These are phyloP conservation scores for Fusarium tricinctum DNA, from an alignment of 2,329 filamentous ascomycete genomes.

Conservation along the genomic window DNA sequence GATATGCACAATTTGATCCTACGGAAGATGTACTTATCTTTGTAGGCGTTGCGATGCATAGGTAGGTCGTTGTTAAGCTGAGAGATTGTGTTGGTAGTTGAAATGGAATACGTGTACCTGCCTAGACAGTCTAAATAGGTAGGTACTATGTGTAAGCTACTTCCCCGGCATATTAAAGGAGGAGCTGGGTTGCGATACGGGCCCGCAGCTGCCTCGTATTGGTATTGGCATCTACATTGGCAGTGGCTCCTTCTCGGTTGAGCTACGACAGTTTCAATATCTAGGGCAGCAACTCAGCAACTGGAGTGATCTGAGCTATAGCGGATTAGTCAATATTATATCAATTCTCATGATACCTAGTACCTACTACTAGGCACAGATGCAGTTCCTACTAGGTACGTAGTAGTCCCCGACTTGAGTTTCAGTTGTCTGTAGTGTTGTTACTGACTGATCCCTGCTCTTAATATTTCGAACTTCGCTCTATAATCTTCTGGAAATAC, in stretches of 20 bases:
- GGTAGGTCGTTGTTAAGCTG: too few species aligned
- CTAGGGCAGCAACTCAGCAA: conserved; percentile 1
- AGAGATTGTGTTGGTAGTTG: too few species aligned
- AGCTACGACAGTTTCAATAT: conserved; percentile 5
- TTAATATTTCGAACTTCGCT: not conserved
- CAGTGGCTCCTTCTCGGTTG: conserved; percentile 18
- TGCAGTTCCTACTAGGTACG: too few species aligned
- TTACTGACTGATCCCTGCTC: conserved; percentile 6
- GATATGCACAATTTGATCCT: not conserved
- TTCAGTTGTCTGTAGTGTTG: conserved; percentile 13
- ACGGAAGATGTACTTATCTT: too few species aligned
- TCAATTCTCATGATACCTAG: too few species aligned
- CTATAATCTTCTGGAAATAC: not conserved
- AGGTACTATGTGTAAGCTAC: not conserved
- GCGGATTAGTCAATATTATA: conserved; percentile 1
- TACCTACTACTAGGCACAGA: too few species aligned
- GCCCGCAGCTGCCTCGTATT: conserved; percentile 41
- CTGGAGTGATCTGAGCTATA: not conserved
- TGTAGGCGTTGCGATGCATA: too few species aligned
- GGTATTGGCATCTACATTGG: conserved; percentile 6
- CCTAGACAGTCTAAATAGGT: not conserved
- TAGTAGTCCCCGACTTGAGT: conserved; percentile 5
- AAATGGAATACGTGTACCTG: too few species aligned
- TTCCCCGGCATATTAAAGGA: too few species aligned
- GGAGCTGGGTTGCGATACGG: not conserved